These are phyloP conservation scores for Collybia mongolica DNA, from an alignment of 768 basidiomycete genomes.

Conservation along the genomic window DNA sequence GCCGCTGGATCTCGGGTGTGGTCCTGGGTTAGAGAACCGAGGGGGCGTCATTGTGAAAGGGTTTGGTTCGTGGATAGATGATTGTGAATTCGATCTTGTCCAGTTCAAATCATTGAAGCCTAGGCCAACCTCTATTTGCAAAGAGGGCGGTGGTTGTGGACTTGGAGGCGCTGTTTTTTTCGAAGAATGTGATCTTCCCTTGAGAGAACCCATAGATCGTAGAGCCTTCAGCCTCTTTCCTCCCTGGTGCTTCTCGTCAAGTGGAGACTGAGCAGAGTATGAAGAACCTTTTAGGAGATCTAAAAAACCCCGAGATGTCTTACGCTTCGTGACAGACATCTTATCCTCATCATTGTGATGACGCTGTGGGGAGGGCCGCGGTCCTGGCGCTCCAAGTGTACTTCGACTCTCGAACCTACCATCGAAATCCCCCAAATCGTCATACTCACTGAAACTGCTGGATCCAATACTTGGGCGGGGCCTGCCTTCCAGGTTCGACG, in stretches of 20 bases:
- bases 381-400: slow-evolving; percentile 53
- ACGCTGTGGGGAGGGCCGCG: slow-evolving; percentile 17
- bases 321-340: slow-evolving; percentile 40
- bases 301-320: slow-evolving; percentile 68
- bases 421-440: slow-evolving; percentile 84
- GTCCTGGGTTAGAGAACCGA: slow-evolving; percentile 30
- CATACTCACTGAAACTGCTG: slow-evolving; percentile 80
- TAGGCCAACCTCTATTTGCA: slow-evolving; percentile 54
- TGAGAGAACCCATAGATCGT: slow-evolving; percentile 80
- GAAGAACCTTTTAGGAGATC: slow-evolving; percentile 55
- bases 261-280: slow-evolving; percentile 40
- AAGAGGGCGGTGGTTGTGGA: slow-evolving; percentile 52
- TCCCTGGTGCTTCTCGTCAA: slow-evolving; percentile 35
- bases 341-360: slow-evolving; percentile 33
- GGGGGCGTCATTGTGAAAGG: slow-evolving; percentile 27
- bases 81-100: slow-evolving; percentile 31
- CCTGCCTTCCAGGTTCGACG: slow-evolving; percentile 33
- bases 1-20: slow-evolving; percentile 48
- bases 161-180: slow-evolving; percentile 42
- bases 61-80: slow-evolving; percentile 21
- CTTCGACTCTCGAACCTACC: slow-evolving; percentile 83
- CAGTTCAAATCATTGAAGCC: slow-evolving; percentile 58
- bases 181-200: slow-evolving; percentile 43
- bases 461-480: slow-evolving; percentile 74
- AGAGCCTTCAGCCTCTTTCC: slow-evolving; percentile 67